Conservation (phyloP, 257 asterid species). For the Schizonepeta tenuifolia region DNA sequence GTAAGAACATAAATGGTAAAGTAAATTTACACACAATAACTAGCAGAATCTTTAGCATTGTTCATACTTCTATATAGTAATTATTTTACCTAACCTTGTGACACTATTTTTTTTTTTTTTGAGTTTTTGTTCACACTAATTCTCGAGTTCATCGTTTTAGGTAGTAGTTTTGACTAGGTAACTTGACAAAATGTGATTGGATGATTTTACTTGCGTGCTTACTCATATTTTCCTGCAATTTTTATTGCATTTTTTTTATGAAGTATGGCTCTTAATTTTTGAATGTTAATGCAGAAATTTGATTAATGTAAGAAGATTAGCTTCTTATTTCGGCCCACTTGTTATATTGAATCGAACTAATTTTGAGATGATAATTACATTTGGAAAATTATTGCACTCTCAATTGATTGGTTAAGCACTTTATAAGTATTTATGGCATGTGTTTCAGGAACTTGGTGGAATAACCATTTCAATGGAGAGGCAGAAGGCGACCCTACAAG, state of each 20-base stretch:
- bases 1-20: too few species aligned
- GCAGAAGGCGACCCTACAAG: constrained; percentile 79
- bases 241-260: too few species aligned
- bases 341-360: neutral
- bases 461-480: constrained; percentile 78
- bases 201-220: neutral
- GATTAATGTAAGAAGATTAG: too few species aligned
- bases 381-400: neutral
- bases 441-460: constrained; percentile 89
- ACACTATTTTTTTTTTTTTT: too few species aligned
- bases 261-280: too few species aligned
- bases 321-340: too few species aligned
- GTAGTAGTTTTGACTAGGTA: constrained; percentile 8
- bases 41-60: too few species aligned
- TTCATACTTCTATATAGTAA: too few species aligned
- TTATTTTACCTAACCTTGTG: too few species aligned
- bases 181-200: neutral
- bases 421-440: neutral
- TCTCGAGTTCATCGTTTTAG: constrained; percentile 24
- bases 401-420: neutral
- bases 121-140: too few species aligned
- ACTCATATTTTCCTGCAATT: constrained; percentile 1
- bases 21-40: too few species aligned
- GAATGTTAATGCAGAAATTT: too few species aligned
- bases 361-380: constrained; percentile 5